A percentile compares a stretch with the other conserved stretches of the same genome.
phyloP scores from a whole-genome alignment of 1,139 yeast species.

The Chernovozyma aurita region DNA sequence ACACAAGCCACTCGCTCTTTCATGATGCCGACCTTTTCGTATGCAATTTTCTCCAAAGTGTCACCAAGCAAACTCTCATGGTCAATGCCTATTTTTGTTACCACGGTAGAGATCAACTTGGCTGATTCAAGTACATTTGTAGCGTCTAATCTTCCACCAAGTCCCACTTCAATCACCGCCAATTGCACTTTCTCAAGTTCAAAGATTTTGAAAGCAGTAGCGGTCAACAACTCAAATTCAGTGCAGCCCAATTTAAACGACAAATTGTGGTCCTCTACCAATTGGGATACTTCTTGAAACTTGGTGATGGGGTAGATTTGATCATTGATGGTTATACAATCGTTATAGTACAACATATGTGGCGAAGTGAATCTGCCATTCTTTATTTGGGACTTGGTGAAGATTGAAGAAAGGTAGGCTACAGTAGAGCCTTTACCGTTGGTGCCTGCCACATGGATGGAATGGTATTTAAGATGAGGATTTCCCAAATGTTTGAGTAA shows the following conservation, averaged over 20 bases:
- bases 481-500: conserved; percentile 60
- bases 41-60: conserved; percentile 59
- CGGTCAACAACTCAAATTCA: conserved; percentile 82
- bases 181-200: conserved; percentile 53
- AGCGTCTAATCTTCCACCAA: conserved; percentile 86
- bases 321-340: conserved; percentile 67
- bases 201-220: conserved; percentile 77
- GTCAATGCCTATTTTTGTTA: conserved; percentile 81
- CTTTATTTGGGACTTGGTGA: conserved; percentile 42
- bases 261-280: conserved; percentile 33
- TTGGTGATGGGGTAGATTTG: conserved; percentile 43
- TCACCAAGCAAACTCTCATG: conserved; percentile 74
- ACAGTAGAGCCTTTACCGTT: conserved; percentile 94
- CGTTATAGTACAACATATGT: conserved; percentile 68
- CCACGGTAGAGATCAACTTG: conserved; percentile 63
- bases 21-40: conserved; percentile 81
- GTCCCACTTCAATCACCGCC: conserved; percentile 84
- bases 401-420: conserved; percentile 65
- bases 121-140: conserved; percentile 57
- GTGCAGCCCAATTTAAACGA: conserved; percentile 57
- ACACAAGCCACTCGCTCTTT: conserved; percentile 60
- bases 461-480: conserved; percentile 61
- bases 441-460: conserved; percentile 88
- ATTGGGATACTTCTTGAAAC: conserved; percentile 42
- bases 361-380: conserved; percentile 89